Evolutionary conservation across 148 eudicot species (phyloP), one percentile per base, ranked within the genome.

Genomic region (Camellia japonica): DNA sequence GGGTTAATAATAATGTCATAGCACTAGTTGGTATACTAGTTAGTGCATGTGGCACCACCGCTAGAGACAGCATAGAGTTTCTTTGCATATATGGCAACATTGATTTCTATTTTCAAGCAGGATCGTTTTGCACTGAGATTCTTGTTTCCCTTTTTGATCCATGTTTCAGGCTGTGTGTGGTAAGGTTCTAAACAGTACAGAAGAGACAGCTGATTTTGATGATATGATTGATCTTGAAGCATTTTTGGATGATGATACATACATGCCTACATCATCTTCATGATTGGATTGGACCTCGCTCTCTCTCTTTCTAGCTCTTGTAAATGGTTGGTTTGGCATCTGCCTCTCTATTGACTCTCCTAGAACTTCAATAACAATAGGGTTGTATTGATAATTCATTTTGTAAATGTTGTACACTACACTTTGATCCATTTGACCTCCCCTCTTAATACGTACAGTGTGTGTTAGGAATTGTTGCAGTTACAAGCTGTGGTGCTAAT

Each of bases 181-280:
- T 6, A 71, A 7, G 73, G 79, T 77, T 69, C 61, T 86, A 20
- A 81, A 79, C 78, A 73, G 60, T 83, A 66, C 87, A 30, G 86
- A 82, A 71, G 90, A 84, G 44, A 73, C 76, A n/a, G 80, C 60
- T 72, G 88, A 83, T 71, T 86, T 87, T 67, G 91, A 88, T 5
- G 91, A 89, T 62, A 74, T 89, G 74, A 78, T 90, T 59, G 91
- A 90, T 80, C 54, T 89, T 56, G 89, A 85, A 30, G 86, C 85
- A 66, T 76, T 87, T 56, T 81, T 89, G 84, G 87, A 70, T 1
- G 90, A 90, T 66, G 91, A 89, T 56, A 59, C 86, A 46, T 84
- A 79, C 69, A 90, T 90, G 91, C 63, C 91, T 23, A 16, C 83
- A 58, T 71, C 81, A 71, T 10, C 43, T 59, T 62, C 56, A 59